Evolutionary conservation across 371 early-diverging fungal genomes (phyloP), one percentile per base, ranked within the genome.

Genomic region (Circinella minor): DNA sequence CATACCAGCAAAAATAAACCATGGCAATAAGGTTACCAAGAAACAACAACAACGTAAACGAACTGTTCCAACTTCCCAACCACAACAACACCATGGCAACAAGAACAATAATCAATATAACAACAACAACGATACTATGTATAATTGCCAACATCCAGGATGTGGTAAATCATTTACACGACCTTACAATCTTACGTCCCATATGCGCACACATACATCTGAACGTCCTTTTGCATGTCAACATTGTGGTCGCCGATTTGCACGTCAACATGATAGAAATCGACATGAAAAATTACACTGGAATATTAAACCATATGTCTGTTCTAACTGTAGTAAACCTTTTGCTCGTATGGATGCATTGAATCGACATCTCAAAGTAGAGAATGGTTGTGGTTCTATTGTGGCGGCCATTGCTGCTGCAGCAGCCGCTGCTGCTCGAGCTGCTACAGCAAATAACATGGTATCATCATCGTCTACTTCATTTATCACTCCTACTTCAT

Each of bases 271-370:
- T 70, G 89, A 89, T 70, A 79, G 85, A 17, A 85, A 86, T 39
- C 74, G 89, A 61, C 89, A 89, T 62, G 79, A 81, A 55, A 85
- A 84, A 67, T 73, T 87, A 34, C 89, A 89, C 71, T 76, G 82
- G 67, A 85, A 85, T 14, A 76, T 84, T 36, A 82, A 82, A 36
- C 89, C 89, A 37, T 84, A 83, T 68, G 75, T 76, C 27, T 89
- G 89, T 65, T 61, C 70, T 17, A 77, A 78, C 61, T 89, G 89
- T 61, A 74, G 81, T 14, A 82, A 82, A 37, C 65, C 83, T 0
- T 89, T 89, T 74, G 83, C 84, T 27, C 83, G 92, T 6, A 79
- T 88, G 70, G 92, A 92, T 72, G 92, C 92, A 18, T 74, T 92
- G 36, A 90, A 88, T 74, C 77, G 92, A 14, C 92, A 92, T 74